These are phyloP conservation scores for Kondoa malvinella DNA, from an alignment of 768 basidiomycete species.

Conservation along the genomic window DNA sequence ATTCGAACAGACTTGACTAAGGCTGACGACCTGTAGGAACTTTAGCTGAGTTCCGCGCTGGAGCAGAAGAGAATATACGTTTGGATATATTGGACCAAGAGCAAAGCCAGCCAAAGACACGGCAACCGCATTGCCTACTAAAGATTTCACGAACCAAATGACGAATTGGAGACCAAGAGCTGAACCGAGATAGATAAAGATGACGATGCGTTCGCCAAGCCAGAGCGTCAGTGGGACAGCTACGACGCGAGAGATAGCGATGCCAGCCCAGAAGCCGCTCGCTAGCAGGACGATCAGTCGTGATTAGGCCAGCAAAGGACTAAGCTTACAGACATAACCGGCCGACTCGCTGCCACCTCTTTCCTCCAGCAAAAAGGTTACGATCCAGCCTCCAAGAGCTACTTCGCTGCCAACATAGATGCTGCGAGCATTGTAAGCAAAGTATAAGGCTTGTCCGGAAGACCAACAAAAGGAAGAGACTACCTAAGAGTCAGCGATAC, in stretches of 20 bases:
- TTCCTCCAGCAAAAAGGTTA: neutral
- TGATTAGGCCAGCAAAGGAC: neutral
- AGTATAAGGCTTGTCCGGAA: no score
- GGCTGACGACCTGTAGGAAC: neutral
- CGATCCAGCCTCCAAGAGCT: neutral
- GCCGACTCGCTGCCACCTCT: neutral
- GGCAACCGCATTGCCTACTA: constrained; percentile 2
- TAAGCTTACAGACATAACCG: neutral
- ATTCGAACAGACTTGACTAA: neutral
- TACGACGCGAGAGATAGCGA: neutral
- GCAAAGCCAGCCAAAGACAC: neutral
- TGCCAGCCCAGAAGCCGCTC: neutral
- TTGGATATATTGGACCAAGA: no score
- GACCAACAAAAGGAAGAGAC: no score
- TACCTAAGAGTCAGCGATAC: no score
- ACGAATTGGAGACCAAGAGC: constrained; percentile 1
- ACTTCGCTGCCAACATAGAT: neutral
- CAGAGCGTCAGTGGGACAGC: neutral
- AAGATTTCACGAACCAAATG: neutral
- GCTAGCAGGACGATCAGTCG: neutral
- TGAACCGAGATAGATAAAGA: constrained; percentile 1
- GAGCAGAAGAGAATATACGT: no score
- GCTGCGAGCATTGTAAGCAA: no score
- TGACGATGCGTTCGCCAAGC: neutral
- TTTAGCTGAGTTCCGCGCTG: no score